Base-by-base conservation (phyloP, 2,329 filamentous ascomycete species). In the Phialemonium atrogriseum region DNA sequence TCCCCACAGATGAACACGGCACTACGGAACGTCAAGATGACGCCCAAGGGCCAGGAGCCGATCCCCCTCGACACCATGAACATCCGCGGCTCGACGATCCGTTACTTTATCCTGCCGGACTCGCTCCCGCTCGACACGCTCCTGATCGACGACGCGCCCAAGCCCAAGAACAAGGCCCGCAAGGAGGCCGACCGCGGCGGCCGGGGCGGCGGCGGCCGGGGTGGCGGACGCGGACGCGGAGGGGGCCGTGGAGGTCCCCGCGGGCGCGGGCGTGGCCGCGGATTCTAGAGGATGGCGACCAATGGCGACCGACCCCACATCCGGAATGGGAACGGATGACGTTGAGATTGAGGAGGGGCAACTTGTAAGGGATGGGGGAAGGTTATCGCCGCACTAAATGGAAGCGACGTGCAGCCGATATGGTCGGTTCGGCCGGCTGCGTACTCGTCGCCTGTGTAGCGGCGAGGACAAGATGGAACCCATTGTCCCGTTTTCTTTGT, bases 1-100 rank as follows among this genome's bases (percentile, higher is more conserved):
- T 91, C 88, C 6, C 91, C 93, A 9, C 85, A 95, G 63, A 98
- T 98, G 91, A 98, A 98, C 70, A 94, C 88, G 35, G 82, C 88
- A 30, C 77, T 98, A 37, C 86, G 88, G 53, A 87, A 84, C 40
- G 89, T 96, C 54, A 96, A 95, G 66, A 94, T 95, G 86, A 96
- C 89, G 3, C 71, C 80, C 44, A 85, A 82, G 58, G 83, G 83
- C 51, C 86, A 91, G 54, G 85, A 94, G 40, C 80, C 88, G 32
- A 79, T 95, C 54, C 71, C 80, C 5, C 77, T 96, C 39, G 91
- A 98, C 56, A 86, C 86, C 16, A 94, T 98, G 75, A 95, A 93
- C 65, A 84, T 98, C 45, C 85, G 91, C 46, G 32, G 32, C 32
- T 30, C 26, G 14, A 34, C 32, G 7, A 26, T 34, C 21, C 32